Base-by-base conservation (phyloP, 805 yeast species). In the Candida pseudofarinosa region DNA sequence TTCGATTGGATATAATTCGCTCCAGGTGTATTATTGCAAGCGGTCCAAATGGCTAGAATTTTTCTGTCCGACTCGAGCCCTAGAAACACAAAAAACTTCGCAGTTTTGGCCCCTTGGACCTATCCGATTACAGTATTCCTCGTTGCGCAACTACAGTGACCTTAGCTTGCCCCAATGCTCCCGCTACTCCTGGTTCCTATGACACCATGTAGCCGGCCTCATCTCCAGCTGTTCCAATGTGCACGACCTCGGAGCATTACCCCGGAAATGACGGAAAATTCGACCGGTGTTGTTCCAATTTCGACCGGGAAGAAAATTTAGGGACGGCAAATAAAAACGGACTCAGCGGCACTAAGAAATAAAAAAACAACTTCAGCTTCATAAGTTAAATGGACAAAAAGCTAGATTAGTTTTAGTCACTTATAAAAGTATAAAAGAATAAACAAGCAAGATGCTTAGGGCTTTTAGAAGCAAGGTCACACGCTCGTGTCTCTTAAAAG, bases 381-480 rank as follows among this genome's bases (percentile, higher is more conserved):
- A 23, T 23, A 23, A 23, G 28, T 37, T 37, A 37, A 28, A 37
- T 37, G 39, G 30, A 20, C 39, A 19, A 14, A 15, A 26, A 37
- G 26, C 39, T 37, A 37, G 16, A 37, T 37, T 37, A 37, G 39
- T 37, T 37, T 26, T 37, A 26, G 39, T 19, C 30, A 26, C 19
- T 23, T 26, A 13, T 26, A 19, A 16, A 28, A 37, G 26, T 20
- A 14, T 23, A 14, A 13, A 13, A 20, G 14, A 14, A 14, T 31
- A 41, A 19, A 31, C 15, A 30, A 17, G 13, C 23, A 41, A 37
- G 20, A 69, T 69, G 74, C 71, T 68, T 55, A 69, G 71, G 59
- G 72, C 73, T 49, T 65, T 69, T 50, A 69, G 58, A 60, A 54
- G 65, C 49, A 60, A 62, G 32, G 48, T 57, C 32, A 68, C 70